Base-by-base conservation (phyloP, 306 rosid genomes). In the Vachellia collinsii region DNA sequence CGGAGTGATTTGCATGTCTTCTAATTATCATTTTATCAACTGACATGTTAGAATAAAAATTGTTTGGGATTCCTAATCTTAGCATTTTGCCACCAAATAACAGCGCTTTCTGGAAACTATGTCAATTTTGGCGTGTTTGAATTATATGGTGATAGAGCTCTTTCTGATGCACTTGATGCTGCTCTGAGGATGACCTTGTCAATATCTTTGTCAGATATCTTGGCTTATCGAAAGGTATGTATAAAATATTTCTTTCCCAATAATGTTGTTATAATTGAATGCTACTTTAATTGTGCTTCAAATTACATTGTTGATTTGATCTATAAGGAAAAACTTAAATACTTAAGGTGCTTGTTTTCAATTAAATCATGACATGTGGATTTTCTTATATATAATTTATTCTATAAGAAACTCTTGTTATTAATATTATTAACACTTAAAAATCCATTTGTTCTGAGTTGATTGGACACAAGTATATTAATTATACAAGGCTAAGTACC, bases 91-190 rank as follows among this genome's bases (percentile, higher is more conserved):
- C 37, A 9, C 64, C 72, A 71, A 82, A 72, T 86, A 80, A 84
- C 92, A 95, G 99, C 99, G 67, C 98, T 95, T 83, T 83, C 96
- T 80, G 99, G 99, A 84, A 95, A 95, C 75, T 95, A 95, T 86
- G 97, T 93, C 83, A 95, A 95, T 92, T 93, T 95, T 81, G 99
- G 99, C 25, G 99, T 95, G 76, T 95, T 95, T 89, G 99, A 95
- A 79, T 88, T 95, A 75, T 95, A 95, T 59, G 99, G 99, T 38
- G 99, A 95, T 84, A 86, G 93, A 86, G 99, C 99, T 50, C 93
- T 95, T 72, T 88, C 97, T 63, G 97, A 95, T 62, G 99, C 88
- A 11, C 96, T 93, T 48, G 97, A 93, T 86, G 89, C 94, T 87
- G 89, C 97, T 75, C 86, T 95, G 63, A 95, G 93, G 93, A 84